Percentiles rank a stretch among this genome's conserved stretches.
Conservation (phyloP, 805 yeast genomes). For the Ogataea zsoltii region DNA sequence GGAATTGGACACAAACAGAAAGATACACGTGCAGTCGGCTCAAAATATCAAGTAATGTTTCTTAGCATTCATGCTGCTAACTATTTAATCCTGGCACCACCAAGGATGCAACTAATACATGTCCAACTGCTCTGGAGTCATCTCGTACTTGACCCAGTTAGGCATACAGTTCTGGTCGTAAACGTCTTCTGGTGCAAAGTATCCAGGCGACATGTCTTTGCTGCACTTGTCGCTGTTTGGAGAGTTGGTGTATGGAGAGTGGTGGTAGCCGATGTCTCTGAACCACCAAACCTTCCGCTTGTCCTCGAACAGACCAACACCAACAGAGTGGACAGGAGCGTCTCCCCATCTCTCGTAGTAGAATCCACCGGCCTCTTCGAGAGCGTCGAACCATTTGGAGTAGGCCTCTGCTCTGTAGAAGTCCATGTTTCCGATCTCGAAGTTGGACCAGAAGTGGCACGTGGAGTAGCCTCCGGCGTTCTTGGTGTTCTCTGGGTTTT, state of each 20-base stretch:
- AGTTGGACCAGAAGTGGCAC: constrained; percentile 88
- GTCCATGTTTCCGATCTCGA: constrained; percentile 75
- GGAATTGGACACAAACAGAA: too few relatives aligned
- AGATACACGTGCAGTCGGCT: too few relatives aligned
- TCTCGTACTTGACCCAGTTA: constrained; percentile 55
- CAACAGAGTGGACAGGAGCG: constrained; percentile 55
- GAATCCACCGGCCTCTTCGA: constrained; percentile 76
- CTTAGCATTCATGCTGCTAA: too few relatives aligned
- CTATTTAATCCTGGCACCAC: too few relatives aligned
- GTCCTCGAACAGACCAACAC: constrained; percentile 49
- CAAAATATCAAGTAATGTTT: too few relatives aligned
- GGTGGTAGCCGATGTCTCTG: constrained; percentile 52
- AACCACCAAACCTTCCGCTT: constrained; percentile 51
- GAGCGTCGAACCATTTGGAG: constrained; percentile 60
- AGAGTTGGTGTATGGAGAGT: constrained; percentile 49
- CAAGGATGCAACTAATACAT: constrained; percentile 13
- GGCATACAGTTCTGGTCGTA: constrained; percentile 68
- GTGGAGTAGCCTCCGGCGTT: constrained; percentile 61
- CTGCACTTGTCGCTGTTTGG: constrained; percentile 37
- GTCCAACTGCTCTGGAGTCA: constrained; percentile 23
- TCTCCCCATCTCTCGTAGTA: constrained; percentile 73
- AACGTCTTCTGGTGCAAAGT: constrained; percentile 36
- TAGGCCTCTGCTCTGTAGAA: constrained; percentile 76
- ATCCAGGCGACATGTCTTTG: constrained; percentile 19
- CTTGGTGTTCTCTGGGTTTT: constrained; percentile 46